phyloP scores from a whole-genome alignment of 305 asterid genomes.

The Rubia tinctorum region DNA sequence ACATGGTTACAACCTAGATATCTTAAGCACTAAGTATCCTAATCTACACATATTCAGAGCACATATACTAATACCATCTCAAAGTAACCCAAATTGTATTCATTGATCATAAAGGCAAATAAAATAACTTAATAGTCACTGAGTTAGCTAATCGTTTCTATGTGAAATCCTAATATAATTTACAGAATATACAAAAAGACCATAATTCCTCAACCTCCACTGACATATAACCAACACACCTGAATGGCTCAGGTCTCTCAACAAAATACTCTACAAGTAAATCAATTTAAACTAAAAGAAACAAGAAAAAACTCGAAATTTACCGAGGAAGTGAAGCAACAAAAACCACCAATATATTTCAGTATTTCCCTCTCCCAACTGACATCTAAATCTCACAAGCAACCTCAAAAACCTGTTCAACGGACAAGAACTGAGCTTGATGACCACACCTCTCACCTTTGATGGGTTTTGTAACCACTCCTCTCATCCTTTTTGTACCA shows the following conservation, averaged over 20 bases:
- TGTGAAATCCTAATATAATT: background rate
- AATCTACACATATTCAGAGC: background rate
- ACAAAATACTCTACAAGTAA: background rate
- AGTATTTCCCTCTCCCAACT: slow-evolving; percentile 37
- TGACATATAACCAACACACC: background rate
- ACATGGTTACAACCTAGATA: background rate
- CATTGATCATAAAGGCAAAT: background rate
- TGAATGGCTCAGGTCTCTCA: background rate
- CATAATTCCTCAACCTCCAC: background rate
- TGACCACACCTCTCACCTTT: slow-evolving; percentile 17
- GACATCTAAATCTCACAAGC: slow-evolving; percentile 45
- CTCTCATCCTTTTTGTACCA: no score
- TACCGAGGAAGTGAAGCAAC: slow-evolving; percentile 75
- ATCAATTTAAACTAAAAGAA: slow-evolving; percentile 1
- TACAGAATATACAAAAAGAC: background rate
- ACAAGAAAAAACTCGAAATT: slow-evolving; percentile 17
- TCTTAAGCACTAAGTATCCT: background rate
- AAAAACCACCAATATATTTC: slow-evolving; percentile 56
- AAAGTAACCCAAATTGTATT: slow-evolving; percentile 3
- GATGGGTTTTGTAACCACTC: no score
- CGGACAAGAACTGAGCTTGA: slow-evolving; percentile 19
- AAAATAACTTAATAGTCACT: background rate
- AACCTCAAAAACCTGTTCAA: slow-evolving; percentile 39
- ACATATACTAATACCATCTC: background rate
- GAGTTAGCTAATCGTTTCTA: background rate